A percentile compares a stretch with the other conserved stretches of the same genome.
These are phyloP conservation scores for Didymella arachidicola DNA, from an alignment of 2,329 filamentous ascomycete species.

Conservation along the genomic window DNA sequence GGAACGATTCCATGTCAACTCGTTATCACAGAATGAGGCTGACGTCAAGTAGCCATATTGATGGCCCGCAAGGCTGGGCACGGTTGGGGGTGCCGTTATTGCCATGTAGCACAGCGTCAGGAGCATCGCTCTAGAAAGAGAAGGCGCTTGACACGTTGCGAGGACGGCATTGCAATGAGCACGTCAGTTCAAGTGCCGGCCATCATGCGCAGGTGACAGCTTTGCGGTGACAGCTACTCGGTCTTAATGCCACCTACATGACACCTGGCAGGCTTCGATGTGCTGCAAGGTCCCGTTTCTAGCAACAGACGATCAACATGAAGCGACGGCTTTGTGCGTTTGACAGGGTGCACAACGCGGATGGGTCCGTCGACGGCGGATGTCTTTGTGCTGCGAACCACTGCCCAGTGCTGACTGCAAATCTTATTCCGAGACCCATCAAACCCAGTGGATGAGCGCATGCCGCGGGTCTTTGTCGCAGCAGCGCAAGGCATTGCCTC, in stretches of 20 bases:
- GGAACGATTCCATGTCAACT: constrained; percentile 15
- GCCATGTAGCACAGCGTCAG: constrained; percentile 18
- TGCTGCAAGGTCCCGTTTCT: constrained; percentile 18
- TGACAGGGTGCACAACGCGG: constrained; percentile 31
- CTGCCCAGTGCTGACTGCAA: constrained; percentile 20
- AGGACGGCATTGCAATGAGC: constrained; percentile 8
- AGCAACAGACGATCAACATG: constrained; percentile 16
- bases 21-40: constrained; percentile 19
- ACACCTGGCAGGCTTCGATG: constrained; percentile 17
- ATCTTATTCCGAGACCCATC: not conserved
- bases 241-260: constrained; percentile 9
- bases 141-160: constrained; percentile 21
- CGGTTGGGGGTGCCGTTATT: constrained; percentile 17
- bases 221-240: not conserved
- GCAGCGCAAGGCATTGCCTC: not conserved
- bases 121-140: constrained; percentile 17
- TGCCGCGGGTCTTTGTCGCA: not conserved
- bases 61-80: constrained; percentile 14
- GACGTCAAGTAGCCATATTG: constrained; percentile 17
- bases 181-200: constrained; percentile 9
- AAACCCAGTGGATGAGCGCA: not conserved
- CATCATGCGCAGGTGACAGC: constrained; percentile 3
- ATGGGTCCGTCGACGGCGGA: constrained; percentile 21
- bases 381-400: constrained; percentile 21
- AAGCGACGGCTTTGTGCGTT: constrained; percentile 25